Conservation (phyloP, 768 basidiomycete species). For the Russula sp. region DNA sequence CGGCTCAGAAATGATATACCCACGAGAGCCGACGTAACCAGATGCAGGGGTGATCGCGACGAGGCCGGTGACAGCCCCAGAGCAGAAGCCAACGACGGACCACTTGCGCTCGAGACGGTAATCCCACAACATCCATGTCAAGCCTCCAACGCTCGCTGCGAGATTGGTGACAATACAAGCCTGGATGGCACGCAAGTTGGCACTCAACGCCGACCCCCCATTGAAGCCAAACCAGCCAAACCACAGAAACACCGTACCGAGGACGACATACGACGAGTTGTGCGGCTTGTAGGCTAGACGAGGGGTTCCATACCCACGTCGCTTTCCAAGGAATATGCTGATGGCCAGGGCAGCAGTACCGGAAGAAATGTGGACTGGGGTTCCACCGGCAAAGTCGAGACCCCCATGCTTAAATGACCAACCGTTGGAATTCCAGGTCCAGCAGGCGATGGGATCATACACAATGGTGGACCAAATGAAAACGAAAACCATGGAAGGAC, state of each 20-base stretch:
- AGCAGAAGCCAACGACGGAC: slow-evolving; percentile 93
- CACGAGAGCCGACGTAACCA: slow-evolving; percentile 73
- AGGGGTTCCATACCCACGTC: slow-evolving; percentile 87
- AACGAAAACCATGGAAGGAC: slow-evolving; percentile 84
- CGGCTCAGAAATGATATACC: slow-evolving; percentile 26
- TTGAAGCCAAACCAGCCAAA: slow-evolving; percentile 97
- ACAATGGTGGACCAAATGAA: slow-evolving; percentile 86
- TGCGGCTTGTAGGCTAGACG: slow-evolving; percentile 90
- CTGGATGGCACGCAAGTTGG: slow-evolving; percentile 80
- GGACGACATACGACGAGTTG: slow-evolving; percentile 88
- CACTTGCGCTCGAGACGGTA: slow-evolving; percentile 91
- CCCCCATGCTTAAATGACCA: slow-evolving; percentile 76
- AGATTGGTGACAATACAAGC: slow-evolving; percentile 94
- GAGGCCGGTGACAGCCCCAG: slow-evolving; percentile 85
- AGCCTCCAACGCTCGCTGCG: slow-evolving; percentile 79
- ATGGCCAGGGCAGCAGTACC: slow-evolving; percentile 89
- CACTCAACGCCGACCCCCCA: slow-evolving; percentile 85
- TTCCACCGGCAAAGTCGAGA: slow-evolving; percentile 92
- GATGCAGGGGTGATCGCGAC: slow-evolving; percentile 88
- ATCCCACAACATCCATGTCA: slow-evolving; percentile 95
- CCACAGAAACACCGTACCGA: slow-evolving; percentile 92
- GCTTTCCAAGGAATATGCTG: slow-evolving; percentile 85
- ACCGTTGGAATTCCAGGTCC: slow-evolving; percentile 87
- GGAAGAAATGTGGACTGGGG: slow-evolving; percentile 94
- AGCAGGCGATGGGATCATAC: slow-evolving; percentile 92